Conservation (phyloP, 1,139 yeast genomes). For the Candida labiduridarum region DNA sequence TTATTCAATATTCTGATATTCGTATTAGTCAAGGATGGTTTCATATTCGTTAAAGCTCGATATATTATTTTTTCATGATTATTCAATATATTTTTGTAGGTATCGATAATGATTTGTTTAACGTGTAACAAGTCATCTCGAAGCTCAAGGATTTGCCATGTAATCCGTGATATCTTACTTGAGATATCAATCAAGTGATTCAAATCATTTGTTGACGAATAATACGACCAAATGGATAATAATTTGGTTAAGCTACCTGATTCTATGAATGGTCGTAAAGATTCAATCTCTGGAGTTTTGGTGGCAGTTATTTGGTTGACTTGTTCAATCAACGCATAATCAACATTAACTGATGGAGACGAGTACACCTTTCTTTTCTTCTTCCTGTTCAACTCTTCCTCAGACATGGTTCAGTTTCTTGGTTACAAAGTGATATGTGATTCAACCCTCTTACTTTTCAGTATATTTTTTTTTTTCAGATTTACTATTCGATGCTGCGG, state of each 20-base stretch:
- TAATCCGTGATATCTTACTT: constrained; percentile 29
- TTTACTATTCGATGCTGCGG: constrained; percentile 1
- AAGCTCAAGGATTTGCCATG: constrained; percentile 21
- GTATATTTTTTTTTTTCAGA: constrained; percentile 9
- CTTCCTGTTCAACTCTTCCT: background rate
- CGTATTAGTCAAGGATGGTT: constrained; percentile 65
- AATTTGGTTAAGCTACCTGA: constrained; percentile 21
- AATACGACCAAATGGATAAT: constrained; percentile 57
- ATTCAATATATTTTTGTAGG: constrained; percentile 55
- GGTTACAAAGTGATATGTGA: too few relatives aligned
- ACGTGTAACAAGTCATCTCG: constrained; percentile 9
- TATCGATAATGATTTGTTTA: constrained; percentile 12
- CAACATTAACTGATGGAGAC: constrained; percentile 17
- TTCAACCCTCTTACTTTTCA: too few relatives aligned
- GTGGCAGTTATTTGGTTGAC: constrained; percentile 14
- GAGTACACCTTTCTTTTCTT: constrained; percentile 13
- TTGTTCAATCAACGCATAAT: constrained; percentile 15
- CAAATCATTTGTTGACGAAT: constrained; percentile 65
- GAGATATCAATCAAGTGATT: constrained; percentile 47
- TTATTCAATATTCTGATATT: constrained; percentile 56
- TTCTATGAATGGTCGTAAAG: constrained; percentile 18
- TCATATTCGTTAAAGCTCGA: constrained; percentile 62
- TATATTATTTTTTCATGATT: constrained; percentile 63
- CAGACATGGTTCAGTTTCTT: background rate
- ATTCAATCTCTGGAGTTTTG: constrained; percentile 10